Conservation (phyloP, 1,284 basidiomycete species). For the Cystobasidium pallidum region DNA sequence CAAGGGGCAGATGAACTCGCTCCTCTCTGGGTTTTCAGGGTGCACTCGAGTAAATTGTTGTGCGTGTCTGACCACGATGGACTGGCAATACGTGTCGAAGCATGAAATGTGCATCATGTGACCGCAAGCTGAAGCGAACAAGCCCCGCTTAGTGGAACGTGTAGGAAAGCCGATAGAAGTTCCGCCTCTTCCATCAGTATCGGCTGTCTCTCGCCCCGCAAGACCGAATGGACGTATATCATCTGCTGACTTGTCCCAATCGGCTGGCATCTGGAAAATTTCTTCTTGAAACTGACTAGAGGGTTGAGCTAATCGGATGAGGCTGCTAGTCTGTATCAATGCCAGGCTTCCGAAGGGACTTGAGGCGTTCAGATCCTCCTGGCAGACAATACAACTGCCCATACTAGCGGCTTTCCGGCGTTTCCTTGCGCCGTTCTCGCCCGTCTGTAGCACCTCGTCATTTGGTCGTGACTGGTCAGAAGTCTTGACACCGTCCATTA, state of each 20-base stretch:
- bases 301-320: slow-evolving; percentile 78
- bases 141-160: slow-evolving; percentile 70
- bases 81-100: slow-evolving; percentile 85
- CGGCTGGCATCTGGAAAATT: slow-evolving; percentile 68
- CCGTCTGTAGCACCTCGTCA: slow-evolving; percentile 49
- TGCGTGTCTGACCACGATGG: slow-evolving; percentile 84
- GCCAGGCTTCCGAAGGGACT: slow-evolving; percentile 87
- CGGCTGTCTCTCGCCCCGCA: slow-evolving; percentile 39
- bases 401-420: slow-evolving; percentile 59
- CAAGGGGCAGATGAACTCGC: slow-evolving; percentile 96
- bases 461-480: background rate
- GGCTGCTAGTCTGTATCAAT: slow-evolving; percentile 82
- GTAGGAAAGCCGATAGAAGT: slow-evolving; percentile 63
- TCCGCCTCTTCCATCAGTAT: slow-evolving; percentile 24
- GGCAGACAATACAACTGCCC: slow-evolving; percentile 96
- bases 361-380: slow-evolving; percentile 79
- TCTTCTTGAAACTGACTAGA: slow-evolving; percentile 68
- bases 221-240: slow-evolving; percentile 48
- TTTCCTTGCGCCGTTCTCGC: background rate
- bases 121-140: slow-evolving; percentile 87
- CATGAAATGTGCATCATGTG: slow-evolving; percentile 98
- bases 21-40: slow-evolving; percentile 86
- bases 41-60: slow-evolving; percentile 90
- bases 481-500: slow-evolving; percentile 58
- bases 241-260: slow-evolving; percentile 65